These are phyloP conservation scores for Candida coquimbonensis DNA, from an alignment of 805 yeast species.

Conservation along the genomic window DNA sequence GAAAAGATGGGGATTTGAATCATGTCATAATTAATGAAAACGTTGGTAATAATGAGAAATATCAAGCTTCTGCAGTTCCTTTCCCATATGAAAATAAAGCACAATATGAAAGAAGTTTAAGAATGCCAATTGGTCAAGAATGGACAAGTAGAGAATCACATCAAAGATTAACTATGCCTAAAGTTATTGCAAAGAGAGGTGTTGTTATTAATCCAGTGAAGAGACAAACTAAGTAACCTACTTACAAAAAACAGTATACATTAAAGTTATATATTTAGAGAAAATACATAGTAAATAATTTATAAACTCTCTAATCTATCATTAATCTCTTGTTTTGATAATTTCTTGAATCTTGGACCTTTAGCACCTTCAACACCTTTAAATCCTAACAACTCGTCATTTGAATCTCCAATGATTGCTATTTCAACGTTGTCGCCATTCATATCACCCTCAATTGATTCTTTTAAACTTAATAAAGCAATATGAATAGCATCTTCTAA, in stretches of 20 bases:
- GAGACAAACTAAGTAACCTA: conserved; percentile 41
- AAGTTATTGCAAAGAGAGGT: conserved; percentile 81
- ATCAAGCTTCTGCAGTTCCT: conserved; percentile 85
- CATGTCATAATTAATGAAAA: conserved; percentile 87
- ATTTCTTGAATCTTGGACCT: conserved; percentile 87
- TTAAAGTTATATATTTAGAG: not conserved
- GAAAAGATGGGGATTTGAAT: conserved; percentile 70
- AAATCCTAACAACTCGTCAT: conserved; percentile 76
- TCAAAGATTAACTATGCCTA: conserved; percentile 84
- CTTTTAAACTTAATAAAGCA: conserved; percentile 88
- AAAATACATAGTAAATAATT: conserved; percentile 3
- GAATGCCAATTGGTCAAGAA: conserved; percentile 96
- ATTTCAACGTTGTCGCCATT: conserved; percentile 95
- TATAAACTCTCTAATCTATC: conserved; percentile 91
- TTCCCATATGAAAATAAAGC: conserved; percentile 90
- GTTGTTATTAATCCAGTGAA: conserved; percentile 85
- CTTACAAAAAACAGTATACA: not conserved
- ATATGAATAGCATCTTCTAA: conserved; percentile 97
- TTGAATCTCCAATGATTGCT: conserved; percentile 76
- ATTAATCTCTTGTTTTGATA: conserved; percentile 85
- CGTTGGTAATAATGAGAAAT: conserved; percentile 79
- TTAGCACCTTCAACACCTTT: conserved; percentile 67
- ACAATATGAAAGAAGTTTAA: conserved; percentile 88
- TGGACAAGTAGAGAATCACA: conserved; percentile 88
- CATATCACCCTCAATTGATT: conserved; percentile 96